Base-by-base conservation (phyloP, 495 filamentous ascomycete genomes). In the Penicillium pancosmium region DNA sequence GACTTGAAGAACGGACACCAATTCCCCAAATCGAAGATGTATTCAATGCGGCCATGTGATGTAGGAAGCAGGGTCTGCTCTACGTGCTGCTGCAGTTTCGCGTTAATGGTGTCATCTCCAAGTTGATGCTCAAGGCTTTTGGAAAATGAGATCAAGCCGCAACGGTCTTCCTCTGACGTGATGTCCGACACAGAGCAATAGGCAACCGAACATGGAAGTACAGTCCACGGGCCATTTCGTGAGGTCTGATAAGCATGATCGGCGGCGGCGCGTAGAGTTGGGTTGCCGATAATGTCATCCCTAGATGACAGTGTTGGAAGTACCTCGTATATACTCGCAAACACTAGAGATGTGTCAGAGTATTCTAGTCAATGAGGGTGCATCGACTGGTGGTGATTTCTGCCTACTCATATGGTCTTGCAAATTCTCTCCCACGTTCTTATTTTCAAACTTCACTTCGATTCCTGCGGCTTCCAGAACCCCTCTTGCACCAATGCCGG, bases 381-480 rank as follows among this genome's bases (percentile, higher is more conserved):
- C 4, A 38, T n/a, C 1, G 36, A n/a, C 15, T 3, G 41, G 6
- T 27, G 15, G 15, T 54, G 8, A 16, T 52, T 10, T 18, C 13
- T 18, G 5, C 72, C 44, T 68, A 77, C 80, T 78, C 51, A 79
- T 57, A 57, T 85, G 82, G 31, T 85, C 83, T 58, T 86, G 83
- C 3, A 86, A 65, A 43, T 85, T 85, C 50, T 80, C 76, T 5
- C 84, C 83, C 2, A 86, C 83, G 16, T 78, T 77, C 0, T 78
- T 66, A 34, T 76, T 78, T 21, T 77, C 64, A 4, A 83, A 65
- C 21, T 78, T 74, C 5, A 77, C 60, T 0, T 69, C 61, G 23
- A 86, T 78, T 0, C 77, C 75, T 5, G 73, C 74, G 0, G 64
- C 62, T 1, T 70, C 49, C 0, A 86, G 74, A 2, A 83, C 44